phyloP scores from a whole-genome alignment of 78 protist species.

The Dictyostelium intermedium region DNA sequence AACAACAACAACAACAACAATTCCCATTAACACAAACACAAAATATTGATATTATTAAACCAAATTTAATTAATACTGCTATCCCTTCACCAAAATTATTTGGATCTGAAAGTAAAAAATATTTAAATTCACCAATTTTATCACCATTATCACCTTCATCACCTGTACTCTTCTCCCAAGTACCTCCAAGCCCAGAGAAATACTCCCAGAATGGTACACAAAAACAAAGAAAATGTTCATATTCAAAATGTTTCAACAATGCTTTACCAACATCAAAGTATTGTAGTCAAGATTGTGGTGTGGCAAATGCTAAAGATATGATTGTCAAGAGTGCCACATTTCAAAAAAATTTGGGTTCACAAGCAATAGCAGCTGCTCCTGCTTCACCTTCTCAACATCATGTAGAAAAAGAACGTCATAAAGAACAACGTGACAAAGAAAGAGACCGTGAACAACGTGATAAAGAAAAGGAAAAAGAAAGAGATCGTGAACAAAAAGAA shows the following conservation, averaged over 20 bases:
- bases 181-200: background rate
- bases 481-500: background rate
- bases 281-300: constrained; percentile 72
- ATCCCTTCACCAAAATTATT: background rate
- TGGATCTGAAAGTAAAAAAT: background rate
- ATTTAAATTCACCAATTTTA: background rate
- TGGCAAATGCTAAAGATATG: constrained; percentile 57
- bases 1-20: background rate
- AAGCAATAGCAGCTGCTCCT: background rate
- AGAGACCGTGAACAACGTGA: background rate
- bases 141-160: constrained; percentile 7
- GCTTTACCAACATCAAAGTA: constrained; percentile 46
- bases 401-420: background rate
- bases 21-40: background rate
- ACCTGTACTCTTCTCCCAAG: background rate
- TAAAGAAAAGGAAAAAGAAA: background rate
- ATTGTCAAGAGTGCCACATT: background rate
- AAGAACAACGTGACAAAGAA: background rate
- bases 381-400: background rate
- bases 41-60: background rate
- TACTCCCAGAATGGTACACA: background rate
- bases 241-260: constrained; percentile 11
- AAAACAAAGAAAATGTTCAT: constrained; percentile 21
- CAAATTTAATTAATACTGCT: background rate
- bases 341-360: background rate